These are phyloP conservation scores for Fusarium pseudograminearum DNA, from an alignment of 2,329 filamentous ascomycete genomes.

Conservation along the genomic window DNA sequence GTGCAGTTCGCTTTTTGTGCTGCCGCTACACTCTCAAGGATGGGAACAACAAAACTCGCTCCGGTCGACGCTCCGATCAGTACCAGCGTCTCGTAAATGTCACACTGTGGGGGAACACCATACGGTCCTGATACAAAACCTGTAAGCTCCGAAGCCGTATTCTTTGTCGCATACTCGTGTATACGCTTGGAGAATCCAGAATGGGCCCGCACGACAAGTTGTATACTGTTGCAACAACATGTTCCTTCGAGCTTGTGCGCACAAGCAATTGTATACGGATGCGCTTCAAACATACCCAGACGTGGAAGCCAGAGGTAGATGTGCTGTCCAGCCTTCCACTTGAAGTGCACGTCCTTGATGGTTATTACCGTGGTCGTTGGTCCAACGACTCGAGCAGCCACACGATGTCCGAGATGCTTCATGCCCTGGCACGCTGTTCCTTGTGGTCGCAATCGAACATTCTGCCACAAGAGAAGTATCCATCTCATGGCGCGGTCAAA, in stretches of 20 bases:
- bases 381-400: conserved; percentile 62
- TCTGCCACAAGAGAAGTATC: conserved; percentile 63
- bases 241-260: conserved; percentile 63
- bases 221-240: conserved; percentile 70
- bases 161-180: conserved; percentile 59
- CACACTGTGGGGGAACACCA: conserved; percentile 66
- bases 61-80: conserved; percentile 72
- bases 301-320: conserved; percentile 71
- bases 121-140: conserved; percentile 68
- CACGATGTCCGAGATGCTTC: conserved; percentile 64
- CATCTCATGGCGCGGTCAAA: conserved; percentile 71
- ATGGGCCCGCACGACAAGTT: conserved; percentile 68
- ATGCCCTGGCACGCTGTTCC: conserved; percentile 60
- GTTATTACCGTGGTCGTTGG: conserved; percentile 68
- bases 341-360: conserved; percentile 70
- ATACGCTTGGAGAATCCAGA: conserved; percentile 68
- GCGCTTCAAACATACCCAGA: conserved; percentile 66
- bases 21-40: conserved; percentile 66
- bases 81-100: conserved; percentile 69
- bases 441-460: conserved; percentile 59
- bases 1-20: conserved; percentile 59
- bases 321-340: conserved; percentile 70
- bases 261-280: conserved; percentile 72
- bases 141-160: conserved; percentile 48
- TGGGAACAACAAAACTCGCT: conserved; percentile 71